Base-by-base conservation (phyloP, 2,329 filamentous ascomycete genomes). In the Diaporthe batatas region DNA sequence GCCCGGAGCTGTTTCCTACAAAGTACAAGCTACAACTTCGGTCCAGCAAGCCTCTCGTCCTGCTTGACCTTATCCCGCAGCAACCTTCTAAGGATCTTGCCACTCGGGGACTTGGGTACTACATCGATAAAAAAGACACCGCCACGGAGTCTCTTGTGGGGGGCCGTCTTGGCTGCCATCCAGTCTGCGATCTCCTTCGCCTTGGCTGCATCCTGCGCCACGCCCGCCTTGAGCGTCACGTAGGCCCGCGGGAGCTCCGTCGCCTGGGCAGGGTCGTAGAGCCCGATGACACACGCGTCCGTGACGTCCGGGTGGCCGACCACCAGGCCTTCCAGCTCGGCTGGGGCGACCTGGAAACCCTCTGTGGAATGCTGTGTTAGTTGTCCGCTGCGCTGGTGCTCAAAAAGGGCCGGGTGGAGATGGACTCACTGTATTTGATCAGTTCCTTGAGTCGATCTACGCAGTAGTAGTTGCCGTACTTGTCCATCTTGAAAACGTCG, bases 401-500 rank as follows among this genome's bases (percentile, higher is more conserved):
- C 5, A 29, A 36, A 29, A 29, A 29, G 12, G 18, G 39, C 11
- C 23, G 49, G 68, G 8, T 6, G 10, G 21, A 7, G 12, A 44
- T 21, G 25, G 14, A 81, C 86, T 79, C 79, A 89, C 87, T 89
- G 76, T 88, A 89, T 78, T 89, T 89, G 79, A 91, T 91, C 71
- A 91, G 78, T 80, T 91, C 89, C 84, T 94, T 95, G 47, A 94
- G 86, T 8, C 95, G 92, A 79, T 98, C 95, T 0, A 95, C 97
- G 80, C 98, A 96, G 84, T 91, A 98, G 78, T 97, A 94, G 79
- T 97, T 94, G 39, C 93, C 93, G 65, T 93, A 87, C 58, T 88
- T 84, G 79, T 97, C 94, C 78, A 93, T 90, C 76, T 93, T 91
- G 5, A 94, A 93, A 34, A 98, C 91, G 78, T 98, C 95, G 2